phyloP scores from a whole-genome alignment of 148 eudicot species.

The Mesembryanthemum crystallinum region DNA sequence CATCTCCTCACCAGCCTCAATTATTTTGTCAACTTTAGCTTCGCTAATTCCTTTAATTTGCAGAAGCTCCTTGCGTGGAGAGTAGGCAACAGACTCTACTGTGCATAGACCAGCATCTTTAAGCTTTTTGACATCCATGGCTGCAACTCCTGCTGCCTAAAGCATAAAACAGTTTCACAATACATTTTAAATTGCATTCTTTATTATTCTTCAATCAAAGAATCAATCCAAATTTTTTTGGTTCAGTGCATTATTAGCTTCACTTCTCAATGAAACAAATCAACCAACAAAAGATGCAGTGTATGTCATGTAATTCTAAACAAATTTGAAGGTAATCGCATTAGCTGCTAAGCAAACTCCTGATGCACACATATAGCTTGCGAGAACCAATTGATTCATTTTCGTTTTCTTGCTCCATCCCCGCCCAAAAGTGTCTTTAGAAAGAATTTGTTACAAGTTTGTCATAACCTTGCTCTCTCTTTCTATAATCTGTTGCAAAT shows the following conservation, averaged over 20 bases:
- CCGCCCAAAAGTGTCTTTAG: too few species aligned
- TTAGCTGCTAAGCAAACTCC: background rate
- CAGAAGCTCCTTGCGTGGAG: conserved; percentile 95
- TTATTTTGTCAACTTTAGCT: conserved; percentile 93
- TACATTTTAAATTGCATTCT: background rate
- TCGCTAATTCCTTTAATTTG: conserved; percentile 97
- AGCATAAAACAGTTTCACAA: background rate
- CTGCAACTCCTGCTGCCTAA: conserved; percentile 89
- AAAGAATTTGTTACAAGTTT: too few species aligned
- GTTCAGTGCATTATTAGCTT: background rate
- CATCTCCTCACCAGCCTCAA: conserved; percentile 73
- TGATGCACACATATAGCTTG: background rate
- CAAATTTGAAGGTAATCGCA: background rate
- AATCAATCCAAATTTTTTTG: background rate
- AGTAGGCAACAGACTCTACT: conserved; percentile 85
- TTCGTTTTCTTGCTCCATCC: too few species aligned
- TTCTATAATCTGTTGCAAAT: too few species aligned
- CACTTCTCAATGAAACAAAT: conserved; percentile 2
- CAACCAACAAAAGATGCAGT: background rate
- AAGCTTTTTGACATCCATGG: conserved; percentile 85
- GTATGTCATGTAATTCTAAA: background rate
- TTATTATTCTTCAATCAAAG: background rate
- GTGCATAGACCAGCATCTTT: conserved; percentile 95
- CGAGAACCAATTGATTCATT: background rate
- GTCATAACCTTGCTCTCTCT: too few species aligned